Base-by-base conservation (phyloP, 805 yeast genomes). In the Kodamaea kaohsiungensis region DNA sequence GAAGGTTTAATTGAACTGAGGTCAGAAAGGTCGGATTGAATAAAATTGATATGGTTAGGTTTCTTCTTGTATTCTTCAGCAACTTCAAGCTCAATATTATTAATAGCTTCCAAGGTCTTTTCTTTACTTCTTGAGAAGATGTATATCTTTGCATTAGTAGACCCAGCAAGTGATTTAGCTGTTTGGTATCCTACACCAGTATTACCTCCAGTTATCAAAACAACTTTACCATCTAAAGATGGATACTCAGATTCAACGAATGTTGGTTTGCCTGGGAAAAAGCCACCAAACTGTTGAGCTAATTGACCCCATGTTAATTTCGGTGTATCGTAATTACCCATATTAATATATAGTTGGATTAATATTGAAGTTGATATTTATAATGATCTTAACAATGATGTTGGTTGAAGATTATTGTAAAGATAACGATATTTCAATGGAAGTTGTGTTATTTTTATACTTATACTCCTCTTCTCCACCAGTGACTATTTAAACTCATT, bases 151-250 rank as follows among this genome's bases (percentile, higher is more conserved):
- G 68, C 65, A 46, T 68, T 70, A 49, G 65, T 73, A 62, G 58
- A 25, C 3, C 58, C 59, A 30, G 65, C 57, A 10, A 77, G 62
- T 8, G 68, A 59, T 49, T 65, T 69, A 2, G 69, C 64, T 12
- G 66, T 62, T 38, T 72, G 67, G 33, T 64, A 56, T 37, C 60
- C 60, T 46, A 76, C 65, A 45, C 79, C 79, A 10, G 76, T 59
- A 46, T 70, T 73, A 27, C 68, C 67, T 50, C 79, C 79, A 6
- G 79, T 75, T 8, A 76, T 71, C 25, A 72, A 56, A 12, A 75
- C 75, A 15, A 64, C 66, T 56, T 70, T 73, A 7, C 69, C 74
- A 2, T 70, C 63, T 45, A 76, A 58, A 51, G 68, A 68, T n/a
- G 79, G 79, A 52, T 70, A 71, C 18, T 66, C 61, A 1, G 61